These are phyloP conservation scores for Arabis alpina DNA, from an alignment of 345 rosid genomes.

Conservation along the genomic window DNA sequence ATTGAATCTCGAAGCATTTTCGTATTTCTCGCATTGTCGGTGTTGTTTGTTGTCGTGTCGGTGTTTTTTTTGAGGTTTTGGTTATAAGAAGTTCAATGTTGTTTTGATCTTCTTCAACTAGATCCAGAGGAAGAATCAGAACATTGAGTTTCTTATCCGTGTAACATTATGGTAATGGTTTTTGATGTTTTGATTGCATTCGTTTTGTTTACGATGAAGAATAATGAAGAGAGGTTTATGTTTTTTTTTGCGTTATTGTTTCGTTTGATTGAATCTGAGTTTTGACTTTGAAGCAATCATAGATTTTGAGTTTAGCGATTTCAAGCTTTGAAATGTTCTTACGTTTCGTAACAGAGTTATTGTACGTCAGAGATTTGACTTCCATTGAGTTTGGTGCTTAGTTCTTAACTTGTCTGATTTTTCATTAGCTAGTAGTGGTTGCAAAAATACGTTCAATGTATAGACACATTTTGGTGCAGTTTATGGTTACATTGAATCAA, in stretches of 20 bases:
- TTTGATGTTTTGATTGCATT: slow-evolving; percentile 30
- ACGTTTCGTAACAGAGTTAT: slow-evolving; percentile 5
- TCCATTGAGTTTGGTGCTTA: slow-evolving; percentile 17
- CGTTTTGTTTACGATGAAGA: neutral
- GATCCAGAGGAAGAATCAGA: slow-evolving; percentile 24
- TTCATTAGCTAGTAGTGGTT: slow-evolving; percentile 7
- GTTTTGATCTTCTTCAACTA: slow-evolving; percentile 32
- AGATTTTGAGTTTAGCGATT: neutral
- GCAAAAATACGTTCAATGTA: neutral
- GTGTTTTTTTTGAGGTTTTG: slow-evolving; percentile 22
- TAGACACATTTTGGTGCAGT: neutral
- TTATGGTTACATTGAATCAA: slow-evolving; percentile 16
- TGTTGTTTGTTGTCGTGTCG: slow-evolving; percentile 17
- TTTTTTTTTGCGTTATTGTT: slow-evolving; percentile 17
- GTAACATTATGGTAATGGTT: slow-evolving; percentile 38
- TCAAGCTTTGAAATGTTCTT: slow-evolving; percentile 24
- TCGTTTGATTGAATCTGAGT: slow-evolving; percentile 23
- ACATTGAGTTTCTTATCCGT: slow-evolving; percentile 33
- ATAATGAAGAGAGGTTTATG: slow-evolving; percentile 4
- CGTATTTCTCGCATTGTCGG: slow-evolving; percentile 34
- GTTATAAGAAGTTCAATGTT: slow-evolving; percentile 33
- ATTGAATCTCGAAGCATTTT: slow-evolving; percentile 36
- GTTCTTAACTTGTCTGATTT: slow-evolving; percentile 24
- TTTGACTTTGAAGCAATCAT: slow-evolving; percentile 16
- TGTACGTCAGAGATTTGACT: slow-evolving; percentile 28